These are phyloP conservation scores for Eudorina sp. DNA, from an alignment of 139 green algal species.

Conservation along the genomic window DNA sequence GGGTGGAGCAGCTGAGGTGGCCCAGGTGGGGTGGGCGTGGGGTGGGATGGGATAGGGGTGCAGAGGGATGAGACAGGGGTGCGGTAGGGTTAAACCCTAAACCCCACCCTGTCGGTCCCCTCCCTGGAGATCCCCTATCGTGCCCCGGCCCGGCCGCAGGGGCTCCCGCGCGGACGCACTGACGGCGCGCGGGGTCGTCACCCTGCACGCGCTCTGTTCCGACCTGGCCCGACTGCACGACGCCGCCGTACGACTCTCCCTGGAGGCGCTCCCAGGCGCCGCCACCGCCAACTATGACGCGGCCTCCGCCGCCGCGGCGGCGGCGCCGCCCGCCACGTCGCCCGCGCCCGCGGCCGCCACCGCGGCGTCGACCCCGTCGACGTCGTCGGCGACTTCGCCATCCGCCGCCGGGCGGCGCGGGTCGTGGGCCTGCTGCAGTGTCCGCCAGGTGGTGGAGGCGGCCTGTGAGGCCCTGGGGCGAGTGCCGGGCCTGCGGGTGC, in stretches of 20 bases:
- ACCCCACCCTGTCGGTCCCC: too few relatives aligned
- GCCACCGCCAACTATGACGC: slow-evolving; percentile 1
- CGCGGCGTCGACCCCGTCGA: background rate
- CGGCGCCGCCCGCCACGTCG: background rate
- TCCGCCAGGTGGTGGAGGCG: slow-evolving; percentile 10
- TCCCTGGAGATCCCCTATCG: too few relatives aligned
- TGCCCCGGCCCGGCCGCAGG: too few relatives aligned
- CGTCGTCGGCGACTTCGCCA: background rate
- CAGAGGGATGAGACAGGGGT: too few relatives aligned
- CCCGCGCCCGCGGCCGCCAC: background rate
- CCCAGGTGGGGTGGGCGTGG: slow-evolving; percentile 18
- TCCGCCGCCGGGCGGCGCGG: background rate
- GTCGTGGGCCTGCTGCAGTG: background rate
- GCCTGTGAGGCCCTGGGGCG: background rate
- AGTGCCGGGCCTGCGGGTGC: background rate
- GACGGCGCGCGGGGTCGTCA: background rate
- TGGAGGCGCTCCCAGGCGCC: background rate
- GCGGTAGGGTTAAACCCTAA: too few relatives aligned
- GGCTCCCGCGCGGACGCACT: slow-evolving; percentile 5
- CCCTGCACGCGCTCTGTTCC: background rate
- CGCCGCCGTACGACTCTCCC: background rate
- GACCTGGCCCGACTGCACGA: background rate
- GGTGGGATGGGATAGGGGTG: too few relatives aligned
- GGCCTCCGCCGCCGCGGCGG: background rate
- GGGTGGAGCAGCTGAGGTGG: slow-evolving; percentile 28